Evolutionary conservation across 208 protist species (phyloP), one percentile per base, ranked within the genome.

Genomic region (Trichomonas tenax): DNA sequence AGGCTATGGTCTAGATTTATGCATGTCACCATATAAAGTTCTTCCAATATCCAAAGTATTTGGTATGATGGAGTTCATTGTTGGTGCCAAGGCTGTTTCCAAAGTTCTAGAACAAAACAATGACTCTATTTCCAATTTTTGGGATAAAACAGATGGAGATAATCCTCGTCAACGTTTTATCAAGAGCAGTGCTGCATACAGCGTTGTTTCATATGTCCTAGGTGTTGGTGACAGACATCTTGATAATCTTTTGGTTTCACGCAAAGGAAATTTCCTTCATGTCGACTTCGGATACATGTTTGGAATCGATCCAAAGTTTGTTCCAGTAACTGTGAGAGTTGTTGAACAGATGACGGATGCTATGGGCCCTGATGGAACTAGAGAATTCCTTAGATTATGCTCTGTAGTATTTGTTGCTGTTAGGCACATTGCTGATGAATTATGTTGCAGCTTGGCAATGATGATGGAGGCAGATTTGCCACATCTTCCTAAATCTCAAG

Each of bases 211-310:
- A 9, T 97, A 96, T 41, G 46, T 97, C 2, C 26, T 97, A n/a
- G 96, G 96, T 34, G 96, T 97, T 17, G 96, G 96, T 17, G 96
- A 97, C 51, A 38, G 96, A 34, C 96, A 97, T 88, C 21, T 97
- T 6, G 96, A 97, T 89, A 97, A 97, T 89, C 34, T 97, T 8
- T 34, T 97, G 10, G 49, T 97, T 41, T 96, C 96, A 4, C 15
- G 2, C 40, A 95, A 97, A 41, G 96, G 96, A 72, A 72, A 72
- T 31, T 84, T 96, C 34, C 63, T 96, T 8, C 96, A 96, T 82
- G 82, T 96, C 14, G 96, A 96, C 36, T 96, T 48, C 58, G 96
- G 96, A 41, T 96, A 45, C 36, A 81, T 96, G 63, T 95, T 88
- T 63, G 96, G 96, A 0, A 34, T 89, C 14, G 82, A 95, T 44